Base-by-base conservation (phyloP, 169 alveolate species). In the Babesia bigemina region DNA sequence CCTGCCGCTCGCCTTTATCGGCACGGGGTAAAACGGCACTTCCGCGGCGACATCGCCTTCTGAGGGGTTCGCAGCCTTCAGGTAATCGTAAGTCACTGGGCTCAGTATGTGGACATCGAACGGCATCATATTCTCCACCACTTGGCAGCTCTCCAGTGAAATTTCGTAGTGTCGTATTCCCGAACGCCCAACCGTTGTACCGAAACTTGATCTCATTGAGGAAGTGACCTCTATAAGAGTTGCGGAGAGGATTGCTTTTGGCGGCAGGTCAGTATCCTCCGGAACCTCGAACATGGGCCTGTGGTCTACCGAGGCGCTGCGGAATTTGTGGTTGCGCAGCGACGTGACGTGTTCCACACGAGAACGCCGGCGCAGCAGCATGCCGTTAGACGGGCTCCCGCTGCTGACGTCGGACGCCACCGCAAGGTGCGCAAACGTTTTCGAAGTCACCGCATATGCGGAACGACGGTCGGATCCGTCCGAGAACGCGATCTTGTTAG, bases 121-220 rank as follows among this genome's bases (percentile, higher is more conserved):
- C 10, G 88, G 88, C 76, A 81, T 72, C 88, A 81, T 72, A 73
- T 81, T 81, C 42, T 81, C 88, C 9, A 81, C 73, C 21, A 81
- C 63, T 16, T 81, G 88, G 60, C 86, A 71, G 21, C 79, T 49
- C 42, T 81, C 88, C 58, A 81, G 70, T 13, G 70, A 36, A 10
- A 81, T 52, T 62, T 81, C 88, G 57, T 67, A 81, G 50, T 66
- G 84, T 59, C 60, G 61, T 22, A 81, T 39, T 13, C 71, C 70
- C 29, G 69, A 26, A 13, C 76, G 65, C 48, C 70, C 62, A n/a
- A 72, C 44, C 33, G 72, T 81, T 17, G 53, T 50, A 4, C 78
- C 77, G 28, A 65, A 53, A 24, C 66, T 33, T 4, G 77, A 53
- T 59, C 76, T 45, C 29, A 63, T 66, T 7, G 56, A 58, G 13